A percentile compares a stretch with the other conserved stretches of the same genome.
Evolutionary conservation across 192 early-diverging fungal species (phyloP).

Genomic region (Coemansia sp.): DNA sequence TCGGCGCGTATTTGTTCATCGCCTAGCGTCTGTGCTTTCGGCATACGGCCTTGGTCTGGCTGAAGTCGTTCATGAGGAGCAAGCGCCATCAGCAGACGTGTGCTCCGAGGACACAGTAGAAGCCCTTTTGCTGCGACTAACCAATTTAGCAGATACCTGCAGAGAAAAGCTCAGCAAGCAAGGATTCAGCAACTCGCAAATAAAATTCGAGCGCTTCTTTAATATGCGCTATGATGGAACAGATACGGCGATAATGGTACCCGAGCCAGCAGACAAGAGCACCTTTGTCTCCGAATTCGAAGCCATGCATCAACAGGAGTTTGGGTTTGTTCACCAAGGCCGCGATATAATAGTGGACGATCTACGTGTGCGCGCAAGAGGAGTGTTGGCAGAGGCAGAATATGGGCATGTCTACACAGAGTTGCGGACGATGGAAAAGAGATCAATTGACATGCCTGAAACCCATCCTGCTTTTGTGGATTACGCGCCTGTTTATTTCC

Average conservation of each 20-base stretch:
- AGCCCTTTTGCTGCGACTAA: slow-evolving; percentile 58
- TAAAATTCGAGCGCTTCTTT: slow-evolving; percentile 68
- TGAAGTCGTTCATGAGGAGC: slow-evolving; percentile 89
- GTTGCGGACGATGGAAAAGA: slow-evolving; percentile 20
- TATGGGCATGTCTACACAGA: slow-evolving; percentile 57
- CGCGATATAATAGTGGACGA: slow-evolving; percentile 87
- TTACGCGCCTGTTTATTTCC: slow-evolving; percentile 73
- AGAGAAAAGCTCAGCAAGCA: slow-evolving; percentile 59
- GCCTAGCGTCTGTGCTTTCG: slow-evolving; percentile 87
- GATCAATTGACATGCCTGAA: not conserved
- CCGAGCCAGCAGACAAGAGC: slow-evolving; percentile 60
- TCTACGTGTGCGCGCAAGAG: slow-evolving; percentile 87
- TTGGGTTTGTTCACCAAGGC: slow-evolving; percentile 87
- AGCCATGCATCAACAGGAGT: slow-evolving; percentile 84
- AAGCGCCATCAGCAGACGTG: slow-evolving; percentile 71
- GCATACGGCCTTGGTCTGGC: slow-evolving; percentile 89
- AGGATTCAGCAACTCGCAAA: slow-evolving; percentile 64
- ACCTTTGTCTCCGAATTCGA: slow-evolving; percentile 65
- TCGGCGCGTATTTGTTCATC: slow-evolving; percentile 79
- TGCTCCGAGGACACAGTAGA: slow-evolving; percentile 46
- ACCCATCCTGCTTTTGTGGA: slow-evolving; percentile 46
- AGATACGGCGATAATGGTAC: slow-evolving; percentile 88
- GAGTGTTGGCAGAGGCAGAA: slow-evolving; percentile 29
- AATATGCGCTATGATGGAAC: slow-evolving; percentile 94
- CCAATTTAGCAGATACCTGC: slow-evolving; percentile 52